Conservation (phyloP, 768 basidiomycete genomes). For the Mycena haematopus region DNA sequence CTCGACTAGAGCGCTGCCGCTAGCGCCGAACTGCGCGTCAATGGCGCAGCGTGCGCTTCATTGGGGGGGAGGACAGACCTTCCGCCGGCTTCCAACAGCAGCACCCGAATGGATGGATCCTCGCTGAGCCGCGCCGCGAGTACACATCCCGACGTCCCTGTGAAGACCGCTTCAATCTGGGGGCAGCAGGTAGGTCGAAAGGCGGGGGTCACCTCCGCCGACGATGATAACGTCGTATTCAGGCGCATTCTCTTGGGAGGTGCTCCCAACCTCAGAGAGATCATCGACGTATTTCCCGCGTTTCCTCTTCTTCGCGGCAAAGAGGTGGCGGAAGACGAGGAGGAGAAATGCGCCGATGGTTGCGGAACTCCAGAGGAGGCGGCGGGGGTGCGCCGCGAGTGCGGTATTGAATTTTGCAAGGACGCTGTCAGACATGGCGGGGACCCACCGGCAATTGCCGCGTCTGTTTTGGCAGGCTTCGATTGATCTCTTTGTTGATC, state of each 20-base stretch:
- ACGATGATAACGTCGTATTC: constrained; percentile 60
- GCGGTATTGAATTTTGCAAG: too few species aligned
- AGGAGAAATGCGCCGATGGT: too few species aligned
- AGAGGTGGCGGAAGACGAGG: too few species aligned
- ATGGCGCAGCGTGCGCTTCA: neutral
- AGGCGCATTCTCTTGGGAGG: neutral
- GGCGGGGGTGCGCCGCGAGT: too few species aligned
- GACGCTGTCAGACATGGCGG: too few species aligned
- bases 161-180: constrained; percentile 5
- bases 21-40: constrained; percentile 31
- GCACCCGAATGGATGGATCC: constrained; percentile 57
- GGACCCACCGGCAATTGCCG: too few species aligned
- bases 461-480: too few species aligned
- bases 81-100: constrained; percentile 64
- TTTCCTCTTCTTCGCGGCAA: neutral
- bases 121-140: constrained; percentile 65
- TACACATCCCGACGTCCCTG: constrained; percentile 68
- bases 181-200: neutral
- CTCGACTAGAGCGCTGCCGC: constrained; percentile 49
- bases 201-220: constrained; percentile 52
- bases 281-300: constrained; percentile 22
- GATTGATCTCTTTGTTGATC: too few species aligned
- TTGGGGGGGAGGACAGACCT: constrained; percentile 49
- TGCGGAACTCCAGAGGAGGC: too few species aligned
- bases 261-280: constrained; percentile 25